phyloP scores from a whole-genome alignment of 352 stramenopile genomes.

The Peronospora tabacina region DNA sequence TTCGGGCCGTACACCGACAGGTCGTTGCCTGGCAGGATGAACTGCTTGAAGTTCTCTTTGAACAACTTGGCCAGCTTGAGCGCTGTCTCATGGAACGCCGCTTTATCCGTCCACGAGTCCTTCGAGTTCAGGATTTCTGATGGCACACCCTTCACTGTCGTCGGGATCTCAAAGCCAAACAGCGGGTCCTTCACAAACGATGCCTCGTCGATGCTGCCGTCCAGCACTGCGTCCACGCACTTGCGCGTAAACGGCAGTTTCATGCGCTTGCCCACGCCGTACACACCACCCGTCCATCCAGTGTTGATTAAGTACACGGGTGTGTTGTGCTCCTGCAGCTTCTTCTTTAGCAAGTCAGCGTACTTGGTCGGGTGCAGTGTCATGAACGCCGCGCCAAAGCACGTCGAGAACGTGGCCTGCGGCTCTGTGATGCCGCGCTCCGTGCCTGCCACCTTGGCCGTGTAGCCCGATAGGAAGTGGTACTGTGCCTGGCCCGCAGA shows the following conservation, averaged over 20 bases:
- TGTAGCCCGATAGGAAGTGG: slow-evolving; percentile 98
- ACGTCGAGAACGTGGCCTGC: slow-evolving; percentile 92
- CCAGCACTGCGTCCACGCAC: slow-evolving; percentile 67
- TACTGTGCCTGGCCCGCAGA: slow-evolving; percentile 94
- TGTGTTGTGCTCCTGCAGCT: slow-evolving; percentile 92
- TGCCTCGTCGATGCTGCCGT: slow-evolving; percentile 56
- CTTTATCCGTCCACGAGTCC: slow-evolving; percentile 75
- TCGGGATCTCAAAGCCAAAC: slow-evolving; percentile 68
- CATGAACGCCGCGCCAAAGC: slow-evolving; percentile 97
- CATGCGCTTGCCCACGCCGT: slow-evolving; percentile 93
- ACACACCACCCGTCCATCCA: slow-evolving; percentile 93
- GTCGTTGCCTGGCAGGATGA: slow-evolving; percentile 69
- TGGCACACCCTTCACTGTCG: slow-evolving; percentile 51
- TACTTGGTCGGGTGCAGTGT: slow-evolving; percentile 95
- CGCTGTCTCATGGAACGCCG: slow-evolving; percentile 63
- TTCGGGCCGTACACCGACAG: slow-evolving; percentile 54
- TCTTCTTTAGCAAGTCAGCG: slow-evolving; percentile 93
- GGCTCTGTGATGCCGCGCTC: slow-evolving; percentile 95
- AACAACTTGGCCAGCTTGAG: slow-evolving; percentile 72
- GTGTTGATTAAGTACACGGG: slow-evolving; percentile 97
- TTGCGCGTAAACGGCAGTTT: slow-evolving; percentile 85
- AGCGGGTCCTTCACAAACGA: slow-evolving; percentile 63
- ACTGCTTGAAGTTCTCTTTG: slow-evolving; percentile 82
- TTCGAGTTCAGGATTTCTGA: slow-evolving; percentile 68
- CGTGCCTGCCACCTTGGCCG: slow-evolving; percentile 96